Evolutionary conservation across 1,284 basidiomycete genomes (phyloP).

Genomic region (Ganoderma lucidum): DNA sequence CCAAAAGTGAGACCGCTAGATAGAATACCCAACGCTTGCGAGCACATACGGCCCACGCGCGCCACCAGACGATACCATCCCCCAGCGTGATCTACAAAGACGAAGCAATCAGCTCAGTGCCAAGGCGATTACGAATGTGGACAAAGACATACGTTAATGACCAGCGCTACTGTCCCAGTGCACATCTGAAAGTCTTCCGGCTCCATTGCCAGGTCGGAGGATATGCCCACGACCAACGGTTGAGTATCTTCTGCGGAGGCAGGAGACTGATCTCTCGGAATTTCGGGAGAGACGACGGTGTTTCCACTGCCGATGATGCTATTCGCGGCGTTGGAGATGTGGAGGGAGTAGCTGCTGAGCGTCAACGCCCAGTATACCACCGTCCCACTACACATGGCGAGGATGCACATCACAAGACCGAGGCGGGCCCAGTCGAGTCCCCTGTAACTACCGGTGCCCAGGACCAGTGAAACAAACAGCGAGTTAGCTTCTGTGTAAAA

Average conservation of each 20-base stretch:
- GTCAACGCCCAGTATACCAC: neutral
- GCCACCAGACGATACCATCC: neutral
- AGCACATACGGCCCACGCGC: neutral
- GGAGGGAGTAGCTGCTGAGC: neutral
- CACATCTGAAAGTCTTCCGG: neutral
- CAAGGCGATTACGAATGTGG: neutral
- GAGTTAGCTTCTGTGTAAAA: neutral
- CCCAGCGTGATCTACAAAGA: neutral
- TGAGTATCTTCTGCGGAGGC: neutral
- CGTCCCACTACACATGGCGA: neutral
- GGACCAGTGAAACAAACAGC: neutral
- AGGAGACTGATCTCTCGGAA: neutral
- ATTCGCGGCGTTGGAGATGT: neutral
- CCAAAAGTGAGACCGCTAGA: neutral
- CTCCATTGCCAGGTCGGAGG: neutral
- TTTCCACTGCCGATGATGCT: neutral
- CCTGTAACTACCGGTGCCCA: neutral
- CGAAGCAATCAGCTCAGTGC: neutral
- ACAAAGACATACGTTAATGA: neutral
- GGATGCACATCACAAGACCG: neutral
- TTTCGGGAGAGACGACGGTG: neutral
- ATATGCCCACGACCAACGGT: neutral
- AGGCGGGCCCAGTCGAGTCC: neutral
- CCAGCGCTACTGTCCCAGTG: neutral
- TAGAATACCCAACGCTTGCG: neutral